Evolutionary conservation across 2,329 filamentous ascomycete species (phyloP), one percentile per base, ranked within the genome.

Genomic region (Clarireedia homoeocarpa): DNA sequence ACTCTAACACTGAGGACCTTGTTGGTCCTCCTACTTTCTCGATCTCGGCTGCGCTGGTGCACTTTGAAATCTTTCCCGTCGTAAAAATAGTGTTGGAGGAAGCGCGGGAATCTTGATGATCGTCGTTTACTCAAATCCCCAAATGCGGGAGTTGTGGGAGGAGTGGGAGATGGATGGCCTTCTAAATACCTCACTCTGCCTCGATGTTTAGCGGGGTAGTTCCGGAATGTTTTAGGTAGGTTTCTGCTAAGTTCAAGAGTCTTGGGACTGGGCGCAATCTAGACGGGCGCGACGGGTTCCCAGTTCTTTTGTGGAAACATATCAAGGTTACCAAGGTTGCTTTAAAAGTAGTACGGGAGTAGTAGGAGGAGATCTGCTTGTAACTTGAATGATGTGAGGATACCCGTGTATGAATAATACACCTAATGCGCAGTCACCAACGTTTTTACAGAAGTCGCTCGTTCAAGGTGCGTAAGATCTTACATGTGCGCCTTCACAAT

Each of bases 141-240:
- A 20, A 17, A n/a, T 20, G 39, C 39, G 39, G n/a, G n/a, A 42
- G n/a, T 42, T n/a, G 39, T 42, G 6, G n/a, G 20, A 44, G 40
- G n/a, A 12, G 20, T 38, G 23, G 15, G 15, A 42, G 20, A 7
- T 47, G 23, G 44, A 15, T 14, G 23, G 42, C 12, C 23, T 15
- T 26, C 17, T 34, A 47, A 53, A 44, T 23, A 54, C 45, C 47
- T 55, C 24, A 51, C 39, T 38, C 38, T 27, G 30, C 47, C 26
- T 49, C 30, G 10, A 12, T 34, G 42, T 51, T 55, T 51, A 54
- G 57, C 57, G 57, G 54, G 57, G 57, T 57, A 57, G 34, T 49
- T 47, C 40, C 17, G 17, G 15, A 34, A 52, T 52, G 40, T 34
- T 48, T 48, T 27, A 34, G 14, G 6, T 42, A 7, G 14, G 14